These are phyloP conservation scores for Metarhizium sp. DNA, from an alignment of 2,329 filamentous ascomycete genomes.

Conservation along the genomic window DNA sequence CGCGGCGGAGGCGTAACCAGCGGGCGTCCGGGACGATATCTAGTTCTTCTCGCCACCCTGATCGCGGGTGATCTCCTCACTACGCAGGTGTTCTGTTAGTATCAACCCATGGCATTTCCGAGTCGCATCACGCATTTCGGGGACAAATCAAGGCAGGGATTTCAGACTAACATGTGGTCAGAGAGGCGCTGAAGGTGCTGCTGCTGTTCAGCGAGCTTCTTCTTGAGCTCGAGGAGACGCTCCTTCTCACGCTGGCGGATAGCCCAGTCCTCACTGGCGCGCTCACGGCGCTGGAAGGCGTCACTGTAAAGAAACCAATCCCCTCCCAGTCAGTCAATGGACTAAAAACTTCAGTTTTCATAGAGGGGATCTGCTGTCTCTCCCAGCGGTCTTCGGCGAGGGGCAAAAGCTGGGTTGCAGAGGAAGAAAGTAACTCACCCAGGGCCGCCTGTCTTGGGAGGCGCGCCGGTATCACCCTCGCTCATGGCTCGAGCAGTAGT, in stretches of 20 bases:
- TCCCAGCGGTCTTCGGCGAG: not conserved
- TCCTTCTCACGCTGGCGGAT: conserved; percentile 82
- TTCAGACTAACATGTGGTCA: conserved; percentile 60
- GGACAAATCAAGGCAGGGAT: no score
- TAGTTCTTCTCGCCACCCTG: conserved; percentile 61
- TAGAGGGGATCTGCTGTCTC: no score
- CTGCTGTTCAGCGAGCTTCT: conserved; percentile 68
- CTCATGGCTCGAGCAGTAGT: conserved; percentile 54
- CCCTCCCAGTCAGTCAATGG: conserved; percentile 1
- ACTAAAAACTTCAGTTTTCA: not conserved
- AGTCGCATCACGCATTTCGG: not conserved
- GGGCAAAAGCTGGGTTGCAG: not conserved
- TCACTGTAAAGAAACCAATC: conserved; percentile 47
- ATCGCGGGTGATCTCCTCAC: conserved; percentile 67
- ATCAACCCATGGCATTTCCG: not conserved
- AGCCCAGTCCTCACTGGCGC: conserved; percentile 74
- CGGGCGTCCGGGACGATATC: conserved; percentile 5
- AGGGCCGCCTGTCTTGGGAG: conserved; percentile 41
- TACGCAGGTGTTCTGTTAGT: conserved; percentile 24
- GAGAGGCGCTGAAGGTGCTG: conserved; percentile 77
- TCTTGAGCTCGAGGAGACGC: conserved; percentile 73
- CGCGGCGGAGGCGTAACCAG: not conserved
- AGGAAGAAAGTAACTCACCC: conserved; percentile 33
- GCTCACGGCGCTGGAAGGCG: conserved; percentile 85
- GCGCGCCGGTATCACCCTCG: conserved; percentile 61